A percentile compares a stretch with the other conserved stretches of the same genome.
Evolutionary conservation across 1,284 basidiomycete species (phyloP).

Genomic region (Kalmanozyma brasiliensis): DNA sequence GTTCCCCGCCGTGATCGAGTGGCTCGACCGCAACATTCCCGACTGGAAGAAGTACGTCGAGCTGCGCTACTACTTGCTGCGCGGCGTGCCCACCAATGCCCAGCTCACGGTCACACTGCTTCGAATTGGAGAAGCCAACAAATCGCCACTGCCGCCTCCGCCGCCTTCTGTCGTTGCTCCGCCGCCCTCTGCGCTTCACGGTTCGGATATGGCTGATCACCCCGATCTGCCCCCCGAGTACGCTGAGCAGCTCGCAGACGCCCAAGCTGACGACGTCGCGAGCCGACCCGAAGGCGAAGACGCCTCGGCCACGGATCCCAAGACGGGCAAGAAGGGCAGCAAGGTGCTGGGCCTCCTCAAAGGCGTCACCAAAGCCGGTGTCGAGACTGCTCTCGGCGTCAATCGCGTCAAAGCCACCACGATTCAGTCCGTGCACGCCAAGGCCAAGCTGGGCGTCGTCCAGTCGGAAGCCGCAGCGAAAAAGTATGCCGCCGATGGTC

Average conservation of each 20-base stretch:
- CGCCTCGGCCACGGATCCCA: constrained; percentile 32
- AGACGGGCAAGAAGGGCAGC: constrained; percentile 47
- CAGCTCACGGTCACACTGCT: constrained; percentile 73
- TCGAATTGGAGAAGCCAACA: constrained; percentile 71
- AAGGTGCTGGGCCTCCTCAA: constrained; percentile 59
- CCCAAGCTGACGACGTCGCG: constrained; percentile 46
- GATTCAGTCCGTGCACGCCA: constrained; percentile 57
- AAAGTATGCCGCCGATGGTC: constrained; percentile 34
- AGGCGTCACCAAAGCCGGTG: constrained; percentile 58
- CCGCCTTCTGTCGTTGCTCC: constrained; percentile 62
- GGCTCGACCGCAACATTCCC: constrained; percentile 70
- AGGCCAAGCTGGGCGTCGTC: constrained; percentile 63
- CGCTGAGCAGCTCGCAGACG: constrained; percentile 49
- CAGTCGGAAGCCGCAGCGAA: constrained; percentile 29
- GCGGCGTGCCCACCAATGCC: constrained; percentile 73
- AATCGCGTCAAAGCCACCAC: constrained; percentile 65
- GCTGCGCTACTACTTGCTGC: constrained; percentile 69
- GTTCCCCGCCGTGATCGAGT: constrained; percentile 59
- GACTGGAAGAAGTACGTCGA: constrained; percentile 70
- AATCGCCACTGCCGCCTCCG: constrained; percentile 71
- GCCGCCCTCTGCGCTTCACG: constrained; percentile 40
- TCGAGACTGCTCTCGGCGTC: constrained; percentile 61
- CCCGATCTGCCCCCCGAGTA: constrained; percentile 60
- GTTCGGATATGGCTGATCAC: constrained; percentile 34
- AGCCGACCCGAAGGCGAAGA: constrained; percentile 47